These are phyloP conservation scores for Coemansia sp. DNA, from an alignment of 192 early-diverging fungal genomes.

Conservation along the genomic window DNA sequence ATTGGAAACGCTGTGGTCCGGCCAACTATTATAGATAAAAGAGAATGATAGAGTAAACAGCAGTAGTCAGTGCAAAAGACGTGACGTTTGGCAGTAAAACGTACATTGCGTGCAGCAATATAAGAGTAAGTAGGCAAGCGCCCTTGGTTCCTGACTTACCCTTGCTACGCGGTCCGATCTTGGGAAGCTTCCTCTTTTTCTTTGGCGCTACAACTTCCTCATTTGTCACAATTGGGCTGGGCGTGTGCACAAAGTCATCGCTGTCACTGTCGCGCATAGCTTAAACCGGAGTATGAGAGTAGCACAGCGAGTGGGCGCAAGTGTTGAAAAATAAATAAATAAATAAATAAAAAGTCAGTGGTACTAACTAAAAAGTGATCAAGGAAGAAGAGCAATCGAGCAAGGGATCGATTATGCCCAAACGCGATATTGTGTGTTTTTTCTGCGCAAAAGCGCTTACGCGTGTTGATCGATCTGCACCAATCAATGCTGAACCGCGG, in stretches of 20 bases:
- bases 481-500: not conserved
- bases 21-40: not conserved
- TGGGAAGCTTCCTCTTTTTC: conserved; percentile 7
- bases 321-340: no score
- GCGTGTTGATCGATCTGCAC: not conserved
- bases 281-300: not conserved
- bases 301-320: not conserved
- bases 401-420: not conserved
- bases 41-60: not conserved
- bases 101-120: not conserved
- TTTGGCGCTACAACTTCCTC: conserved; percentile 1
- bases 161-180: conserved; percentile 16
- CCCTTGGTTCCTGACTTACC: conserved; percentile 10
- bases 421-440: not conserved
- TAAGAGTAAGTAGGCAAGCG: not conserved
- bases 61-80: not conserved
- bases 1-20: not conserved
- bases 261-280: not conserved
- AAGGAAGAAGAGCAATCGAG: not conserved
- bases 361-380: not conserved
- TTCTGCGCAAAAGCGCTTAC: not conserved
- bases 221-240: not conserved
- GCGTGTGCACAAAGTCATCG: not conserved
- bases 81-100: not conserved
- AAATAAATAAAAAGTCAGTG: not conserved